Percentiles rank a stretch among this genome's conserved stretches.
These are phyloP conservation scores for Crucihimalaya himalaica DNA, from an alignment of 345 rosid species.

Conservation along the genomic window DNA sequence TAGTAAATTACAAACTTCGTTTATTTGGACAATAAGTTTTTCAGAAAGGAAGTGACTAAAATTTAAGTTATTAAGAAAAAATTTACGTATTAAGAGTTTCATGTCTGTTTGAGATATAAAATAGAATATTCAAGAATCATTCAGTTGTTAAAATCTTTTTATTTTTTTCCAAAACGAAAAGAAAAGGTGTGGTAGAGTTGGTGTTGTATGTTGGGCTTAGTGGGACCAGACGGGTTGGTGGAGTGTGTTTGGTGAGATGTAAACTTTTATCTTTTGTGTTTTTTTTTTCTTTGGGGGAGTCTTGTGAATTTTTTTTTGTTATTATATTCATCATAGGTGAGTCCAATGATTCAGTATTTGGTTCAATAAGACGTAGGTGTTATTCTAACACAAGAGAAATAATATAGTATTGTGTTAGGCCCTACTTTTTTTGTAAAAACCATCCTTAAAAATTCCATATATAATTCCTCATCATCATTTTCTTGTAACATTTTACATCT, in stretches of 20 bases:
- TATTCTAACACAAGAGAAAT: not conserved
- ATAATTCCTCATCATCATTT: no score
- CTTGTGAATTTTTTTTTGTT: not conserved
- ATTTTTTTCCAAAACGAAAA: not conserved
- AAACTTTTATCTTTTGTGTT: not conserved
- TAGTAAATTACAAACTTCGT: not conserved
- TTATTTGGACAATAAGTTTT: not conserved
- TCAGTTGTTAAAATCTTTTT: not conserved
- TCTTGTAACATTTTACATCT: no score
- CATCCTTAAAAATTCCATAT: no score
- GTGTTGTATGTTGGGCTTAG: slow-evolving; percentile 17
- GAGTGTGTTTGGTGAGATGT: slow-evolving; percentile 37
- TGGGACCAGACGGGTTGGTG: slow-evolving; percentile 31
- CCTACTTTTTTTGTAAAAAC: not conserved
- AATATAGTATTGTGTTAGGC: not conserved
- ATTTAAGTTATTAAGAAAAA: no score
- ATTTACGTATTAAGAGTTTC: no score
- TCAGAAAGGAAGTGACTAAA: not conserved
- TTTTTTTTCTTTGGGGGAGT: not conserved
- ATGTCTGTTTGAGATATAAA: not conserved
- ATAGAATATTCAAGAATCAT: not conserved
- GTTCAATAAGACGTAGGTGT: not conserved
- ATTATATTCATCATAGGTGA: slow-evolving; percentile 19
- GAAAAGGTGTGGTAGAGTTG: slow-evolving; percentile 25
- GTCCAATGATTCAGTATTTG: slow-evolving; percentile 15